Conservation (phyloP, 2,329 filamentous ascomycete genomes). For the Tympanopsis confertula region DNA sequence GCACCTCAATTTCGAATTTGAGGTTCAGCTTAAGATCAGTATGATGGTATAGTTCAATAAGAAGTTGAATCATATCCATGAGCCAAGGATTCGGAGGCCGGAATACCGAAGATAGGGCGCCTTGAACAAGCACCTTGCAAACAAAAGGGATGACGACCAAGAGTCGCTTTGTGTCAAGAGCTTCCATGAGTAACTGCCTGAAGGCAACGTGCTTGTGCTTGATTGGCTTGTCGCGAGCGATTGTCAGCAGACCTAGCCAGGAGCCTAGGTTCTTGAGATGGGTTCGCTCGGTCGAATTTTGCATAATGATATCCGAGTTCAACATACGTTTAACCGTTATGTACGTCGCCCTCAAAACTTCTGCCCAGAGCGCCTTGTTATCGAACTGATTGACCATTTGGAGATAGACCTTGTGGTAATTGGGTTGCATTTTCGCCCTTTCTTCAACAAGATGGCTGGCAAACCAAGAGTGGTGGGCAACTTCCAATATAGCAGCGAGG, state of each 20-base stretch:
- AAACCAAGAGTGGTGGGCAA: conserved; percentile 89
- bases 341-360: conserved; percentile 86
- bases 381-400: conserved; percentile 77
- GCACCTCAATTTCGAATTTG: conserved; percentile 95
- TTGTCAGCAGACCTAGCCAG: conserved; percentile 86
- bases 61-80: conserved; percentile 84
- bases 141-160: conserved; percentile 93
- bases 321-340: conserved; percentile 75
- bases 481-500: conserved; percentile 65
- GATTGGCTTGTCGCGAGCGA: conserved; percentile 89
- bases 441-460: conserved; percentile 89
- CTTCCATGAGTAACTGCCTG: conserved; percentile 87
- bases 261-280: conserved; percentile 87
- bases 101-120: conserved; percentile 76
- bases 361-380: conserved; percentile 67
- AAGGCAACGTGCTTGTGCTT: conserved; percentile 95
- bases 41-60: conserved; percentile 88
- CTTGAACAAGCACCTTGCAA: conserved; percentile 86
- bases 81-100: conserved; percentile 93
- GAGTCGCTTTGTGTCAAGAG: conserved; percentile 81
- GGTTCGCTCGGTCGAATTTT: conserved; percentile 70
- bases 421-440: conserved; percentile 91
- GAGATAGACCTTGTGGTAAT: conserved; percentile 88
- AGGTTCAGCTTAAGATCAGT: conserved; percentile 90
- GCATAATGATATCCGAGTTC: conserved; percentile 78